Conservation (phyloP, 345 rosid species). For the Moringa oleifera region DNA sequence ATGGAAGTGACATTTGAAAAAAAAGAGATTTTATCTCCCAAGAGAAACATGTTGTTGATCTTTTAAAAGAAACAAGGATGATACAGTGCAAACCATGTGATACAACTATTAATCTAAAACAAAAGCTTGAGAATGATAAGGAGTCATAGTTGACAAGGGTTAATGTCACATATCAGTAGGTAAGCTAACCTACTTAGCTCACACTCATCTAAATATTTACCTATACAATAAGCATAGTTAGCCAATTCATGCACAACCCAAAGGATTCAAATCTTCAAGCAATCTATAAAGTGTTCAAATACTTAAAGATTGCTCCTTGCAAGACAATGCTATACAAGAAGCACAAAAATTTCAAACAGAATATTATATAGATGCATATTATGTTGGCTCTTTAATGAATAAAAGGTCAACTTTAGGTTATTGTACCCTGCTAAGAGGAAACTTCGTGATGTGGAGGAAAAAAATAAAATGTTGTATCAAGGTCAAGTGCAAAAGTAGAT, state of each 20-base stretch:
- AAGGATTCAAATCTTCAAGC: background rate
- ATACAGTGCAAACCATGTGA: background rate
- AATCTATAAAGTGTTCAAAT: background rate
- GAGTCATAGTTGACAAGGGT: background rate
- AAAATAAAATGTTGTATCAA: background rate
- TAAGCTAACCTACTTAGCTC: background rate
- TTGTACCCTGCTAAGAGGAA: background rate
- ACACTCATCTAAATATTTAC: background rate
- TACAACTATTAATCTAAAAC: background rate
- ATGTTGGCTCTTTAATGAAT: background rate
- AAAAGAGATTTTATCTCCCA: background rate
- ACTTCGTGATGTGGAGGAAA: background rate
- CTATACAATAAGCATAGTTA: background rate
- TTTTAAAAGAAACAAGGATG: background rate
- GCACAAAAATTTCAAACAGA: background rate
- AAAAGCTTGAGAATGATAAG: background rate
- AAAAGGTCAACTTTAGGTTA: background rate
- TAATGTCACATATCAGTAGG: background rate
- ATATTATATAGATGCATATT: background rate
- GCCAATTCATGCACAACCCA: background rate
- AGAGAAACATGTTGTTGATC: background rate
- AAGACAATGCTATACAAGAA: background rate
- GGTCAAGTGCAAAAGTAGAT: background rate
- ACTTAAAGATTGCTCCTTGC: background rate
- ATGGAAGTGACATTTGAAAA: background rate